Evolutionary conservation across 169 alveolate species (phyloP), one percentile per base, ranked within the genome.

Genomic region (Cryptosporidium sp.): DNA sequence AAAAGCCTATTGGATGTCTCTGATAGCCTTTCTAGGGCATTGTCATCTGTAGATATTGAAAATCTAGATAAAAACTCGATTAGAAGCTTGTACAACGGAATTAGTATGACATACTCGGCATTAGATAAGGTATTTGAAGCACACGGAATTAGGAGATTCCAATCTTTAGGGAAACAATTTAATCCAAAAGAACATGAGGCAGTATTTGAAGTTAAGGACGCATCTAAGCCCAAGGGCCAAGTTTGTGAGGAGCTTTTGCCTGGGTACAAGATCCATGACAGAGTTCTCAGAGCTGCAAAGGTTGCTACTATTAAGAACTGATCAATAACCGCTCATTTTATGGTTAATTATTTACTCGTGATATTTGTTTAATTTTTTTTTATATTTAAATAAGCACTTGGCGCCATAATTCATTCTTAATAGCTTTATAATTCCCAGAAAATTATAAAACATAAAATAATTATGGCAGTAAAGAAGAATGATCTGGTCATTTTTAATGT

Each of bases 131-230:
- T 85, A 6, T 92, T 93, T 43, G 86, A 93, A 80, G 92, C 91
- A 55, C 87, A 87, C 70, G 86, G 92, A 39, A 93, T 95, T n/a
- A 67, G 51, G 39, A 91, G 93, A 69, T 84, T 93, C 75, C 80
- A 93, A 50, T 95, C 96, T 18, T 21, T 85, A 21, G 95, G 94
- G 2, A 93, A 94, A 70, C 93, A 91, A 37, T 95, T 95, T 69
- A 94, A 95, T 65, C 97, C 97, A 5, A 93, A 94, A 55, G 70
- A 86, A 69, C 97, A 94, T 69, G 97, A 95, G 69, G 96, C 96
- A 18, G 86, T 95, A 43, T 92, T 93, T 84, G 62, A 86, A 55
- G 93, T 93, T 45, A 93, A 89, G 29, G 95, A 93, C 71, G 70
- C 93, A 18, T 69, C 84, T 14, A 91, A 85, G 75, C 95, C 93